A percentile compares a stretch with the other conserved stretches of the same genome.
Evolutionary conservation across 1,284 basidiomycete genomes (phyloP).

Genomic region (Omphalotus olearius): DNA sequence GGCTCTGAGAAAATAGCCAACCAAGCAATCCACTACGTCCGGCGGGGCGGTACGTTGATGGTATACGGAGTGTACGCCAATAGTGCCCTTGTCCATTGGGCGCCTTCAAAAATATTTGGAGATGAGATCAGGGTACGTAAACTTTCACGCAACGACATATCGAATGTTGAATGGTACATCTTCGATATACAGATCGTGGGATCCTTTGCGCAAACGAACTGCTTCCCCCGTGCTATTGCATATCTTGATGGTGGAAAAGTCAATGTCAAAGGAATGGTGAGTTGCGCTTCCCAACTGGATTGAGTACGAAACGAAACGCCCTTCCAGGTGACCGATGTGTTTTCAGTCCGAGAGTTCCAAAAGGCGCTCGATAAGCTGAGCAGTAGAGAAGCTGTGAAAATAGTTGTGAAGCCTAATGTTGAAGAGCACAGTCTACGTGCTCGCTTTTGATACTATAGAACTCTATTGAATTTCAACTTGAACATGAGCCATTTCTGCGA

Average conservation of each 20-base stretch:
- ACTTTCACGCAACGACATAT: not conserved
- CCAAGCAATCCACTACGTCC: constrained; percentile 79
- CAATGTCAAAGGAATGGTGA: constrained; percentile 79
- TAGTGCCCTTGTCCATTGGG: constrained; percentile 74
- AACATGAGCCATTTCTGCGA: no score
- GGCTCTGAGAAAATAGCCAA: constrained; percentile 80
- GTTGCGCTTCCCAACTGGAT: constrained; percentile 6
- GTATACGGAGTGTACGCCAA: constrained; percentile 76
- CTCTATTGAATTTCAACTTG: no score
- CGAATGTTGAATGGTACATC: not conserved
- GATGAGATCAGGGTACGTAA: constrained; percentile 73
- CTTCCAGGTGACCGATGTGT: constrained; percentile 65
- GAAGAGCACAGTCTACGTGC: no score
- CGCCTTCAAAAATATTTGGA: constrained; percentile 59
- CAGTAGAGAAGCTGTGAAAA: constrained; percentile 64
- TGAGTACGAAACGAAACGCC: not conserved
- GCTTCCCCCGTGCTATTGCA: constrained; percentile 84
- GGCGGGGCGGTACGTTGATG: constrained; percentile 73
- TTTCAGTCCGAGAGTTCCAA: constrained; percentile 75
- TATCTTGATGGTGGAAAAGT: constrained; percentile 85
- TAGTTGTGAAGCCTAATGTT: constrained; percentile 45
- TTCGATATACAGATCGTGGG: constrained; percentile 47
- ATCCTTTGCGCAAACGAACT: constrained; percentile 82
- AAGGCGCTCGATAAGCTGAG: constrained; percentile 83
- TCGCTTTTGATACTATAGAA: no score